Conservation (phyloP, 805 yeast species). For the Vanderwaltozyma polyspora region DNA sequence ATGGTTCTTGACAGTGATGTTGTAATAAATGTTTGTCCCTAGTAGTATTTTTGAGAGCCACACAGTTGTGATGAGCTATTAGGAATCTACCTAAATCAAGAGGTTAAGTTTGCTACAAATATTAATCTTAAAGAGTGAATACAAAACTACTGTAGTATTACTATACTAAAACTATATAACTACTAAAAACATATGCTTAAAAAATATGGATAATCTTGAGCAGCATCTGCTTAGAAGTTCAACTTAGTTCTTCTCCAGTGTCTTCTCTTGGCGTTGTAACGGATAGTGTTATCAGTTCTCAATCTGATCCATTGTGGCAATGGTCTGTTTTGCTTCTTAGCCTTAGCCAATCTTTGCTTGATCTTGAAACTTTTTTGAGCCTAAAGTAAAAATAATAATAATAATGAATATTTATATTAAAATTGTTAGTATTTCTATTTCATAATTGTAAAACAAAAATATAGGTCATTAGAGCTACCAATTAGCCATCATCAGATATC, state of each 20-base stretch:
- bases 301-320: slow-evolving; percentile 99
- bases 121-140: no score
- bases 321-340: slow-evolving; percentile 97
- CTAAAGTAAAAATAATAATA: slow-evolving; percentile 27
- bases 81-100: no score
- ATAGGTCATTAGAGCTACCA: no score
- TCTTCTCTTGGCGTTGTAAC: slow-evolving; percentile 99
- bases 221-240: slow-evolving; percentile 55
- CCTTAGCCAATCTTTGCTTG: slow-evolving; percentile 98
- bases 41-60: no score
- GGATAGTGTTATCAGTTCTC: slow-evolving; percentile 93
- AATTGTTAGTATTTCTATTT: no score
- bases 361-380: slow-evolving; percentile 91
- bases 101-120: no score
- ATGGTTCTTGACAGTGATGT: no score
- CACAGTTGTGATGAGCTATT: no score
- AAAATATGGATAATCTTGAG: slow-evolving; percentile 2
- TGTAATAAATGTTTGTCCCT: no score
- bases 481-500: no score
- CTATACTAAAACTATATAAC: slow-evolving; percentile 5
- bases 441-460: no score
- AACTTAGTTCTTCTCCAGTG: slow-evolving; percentile 99
- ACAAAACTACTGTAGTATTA: no score
- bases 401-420: not conserved
- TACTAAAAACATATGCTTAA: slow-evolving; percentile 4